These are phyloP conservation scores for Orychophragmus violaceus DNA, from an alignment of 345 rosid species.

Conservation along the genomic window DNA sequence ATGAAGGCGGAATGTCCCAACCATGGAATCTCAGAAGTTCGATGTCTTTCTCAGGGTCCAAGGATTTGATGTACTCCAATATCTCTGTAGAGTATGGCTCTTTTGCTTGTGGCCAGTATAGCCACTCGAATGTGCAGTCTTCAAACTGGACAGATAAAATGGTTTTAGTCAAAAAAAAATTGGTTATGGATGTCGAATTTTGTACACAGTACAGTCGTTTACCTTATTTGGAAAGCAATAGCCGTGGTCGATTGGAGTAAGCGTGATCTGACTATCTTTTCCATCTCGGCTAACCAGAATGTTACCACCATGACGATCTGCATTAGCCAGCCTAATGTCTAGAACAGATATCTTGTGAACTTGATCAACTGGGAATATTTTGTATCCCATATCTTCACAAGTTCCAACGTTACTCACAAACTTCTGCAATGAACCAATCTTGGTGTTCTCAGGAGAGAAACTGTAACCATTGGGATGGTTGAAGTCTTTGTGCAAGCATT, in stretches of 20 bases:
- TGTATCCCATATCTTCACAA: constrained; percentile 86
- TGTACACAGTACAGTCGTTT: neutral
- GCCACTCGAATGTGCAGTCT: constrained; percentile 93
- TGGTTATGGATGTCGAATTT: neutral
- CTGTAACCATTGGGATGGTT: constrained; percentile 59
- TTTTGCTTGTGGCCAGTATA: constrained; percentile 86
- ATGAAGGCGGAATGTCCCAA: constrained; percentile 55
- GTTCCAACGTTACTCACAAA: constrained; percentile 66
- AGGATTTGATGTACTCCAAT: constrained; percentile 50
- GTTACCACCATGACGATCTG: constrained; percentile 93
- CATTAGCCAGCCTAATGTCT: constrained; percentile 90
- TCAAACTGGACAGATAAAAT: constrained; percentile 50
- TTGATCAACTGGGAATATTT: constrained; percentile 62
- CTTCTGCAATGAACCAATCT: constrained; percentile 86
- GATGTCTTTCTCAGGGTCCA: constrained; percentile 64
- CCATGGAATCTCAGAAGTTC: constrained; percentile 57
- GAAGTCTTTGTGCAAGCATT: constrained; percentile 68
- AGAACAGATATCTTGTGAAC: constrained; percentile 84
- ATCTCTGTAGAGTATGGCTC: constrained; percentile 53
- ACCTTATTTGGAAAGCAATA: constrained; percentile 81
- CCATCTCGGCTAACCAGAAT: constrained; percentile 59
- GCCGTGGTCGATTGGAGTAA: constrained; percentile 86
- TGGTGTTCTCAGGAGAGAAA: constrained; percentile 34
- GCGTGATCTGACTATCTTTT: constrained; percentile 39
- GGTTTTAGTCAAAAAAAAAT: neutral